Evolutionary conservation across 2,329 filamentous ascomycete genomes (phyloP), one percentile per base, ranked within the genome.

Genomic region (Aureobasidium sp.): DNA sequence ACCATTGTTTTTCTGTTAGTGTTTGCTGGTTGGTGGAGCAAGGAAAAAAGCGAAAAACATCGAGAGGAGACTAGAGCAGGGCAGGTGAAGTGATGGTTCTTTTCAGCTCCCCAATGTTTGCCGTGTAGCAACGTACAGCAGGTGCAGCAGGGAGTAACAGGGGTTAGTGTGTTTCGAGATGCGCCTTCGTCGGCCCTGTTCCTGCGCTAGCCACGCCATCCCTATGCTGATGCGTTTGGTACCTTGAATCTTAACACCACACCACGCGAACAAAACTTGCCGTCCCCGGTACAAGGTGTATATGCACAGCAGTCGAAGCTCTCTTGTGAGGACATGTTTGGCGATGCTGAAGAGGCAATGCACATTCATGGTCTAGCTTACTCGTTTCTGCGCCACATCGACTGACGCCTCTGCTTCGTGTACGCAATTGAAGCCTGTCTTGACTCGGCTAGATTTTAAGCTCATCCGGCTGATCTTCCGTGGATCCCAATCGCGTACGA

Each of bases 221-320:
- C 34, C 42, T 42, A 58, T 58, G 55, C 42, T 37, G 29, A 47
- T 48, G 20, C 55, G 55, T 58, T 58, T 58, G 42, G 55, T 58
- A 58, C 55, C 55, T 58, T 48, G 42, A 58, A 58, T 58, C 55
- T 58, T 47, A 58, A 47, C 42, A 58, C 42, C 55, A 58, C 55
- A 58, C 53, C 55, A 42, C 32, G 29, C 29, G 32, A 42, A 47
- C 17, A 39, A 48, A 15, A 17, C 12, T 23, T 39, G 42, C 37
- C 32, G 55, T 34, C n/a, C 20, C 29, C 55, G 55, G 55, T 39
- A 47, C 20, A 23, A 58, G 29, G 39, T 39, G 41, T 29, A 58
- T 58, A 58, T 8, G 55, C 37, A 20, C 20, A 48, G 42, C 32
- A 58, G n/a, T 29, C 2, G 41, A 32, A 41, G 53, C 41, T 57